Conservation (phyloP, 31 red algal species). For the Odonthalia washingtoniensis region DNA sequence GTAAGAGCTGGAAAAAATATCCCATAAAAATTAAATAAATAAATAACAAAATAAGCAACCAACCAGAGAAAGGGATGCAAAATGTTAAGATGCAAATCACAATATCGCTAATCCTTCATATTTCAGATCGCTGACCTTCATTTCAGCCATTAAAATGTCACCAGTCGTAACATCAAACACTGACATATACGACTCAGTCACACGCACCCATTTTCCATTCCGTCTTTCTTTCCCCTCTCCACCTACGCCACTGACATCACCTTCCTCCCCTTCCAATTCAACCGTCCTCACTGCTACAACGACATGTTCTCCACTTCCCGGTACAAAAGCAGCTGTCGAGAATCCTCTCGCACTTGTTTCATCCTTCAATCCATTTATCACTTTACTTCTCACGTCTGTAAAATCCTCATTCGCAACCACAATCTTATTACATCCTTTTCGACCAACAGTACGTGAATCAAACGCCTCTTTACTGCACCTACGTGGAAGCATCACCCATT, state of each 20-base stretch:
- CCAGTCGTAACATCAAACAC: slow-evolving; percentile 63
- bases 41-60: too few relatives aligned
- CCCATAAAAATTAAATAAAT: too few relatives aligned
- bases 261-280: slow-evolving; percentile 49
- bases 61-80: too few relatives aligned
- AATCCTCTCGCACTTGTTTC: slow-evolving; percentile 63
- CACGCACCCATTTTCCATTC: neutral
- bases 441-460: slow-evolving; percentile 61
- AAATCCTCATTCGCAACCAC: slow-evolving; percentile 71
- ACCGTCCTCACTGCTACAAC: slow-evolving; percentile 72
- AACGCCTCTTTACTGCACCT: slow-evolving; percentile 62
- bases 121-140: slow-evolving; percentile 51
- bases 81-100: too few relatives aligned
- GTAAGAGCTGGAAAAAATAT: too few relatives aligned
- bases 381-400: neutral
- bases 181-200: slow-evolving; percentile 59
- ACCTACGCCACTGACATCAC: too few relatives aligned
- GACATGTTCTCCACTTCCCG: slow-evolving; percentile 65
- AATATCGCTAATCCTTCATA: slow-evolving; percentile 84
- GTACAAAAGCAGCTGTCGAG: slow-evolving; percentile 84
- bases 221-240: too few relatives aligned
- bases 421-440: slow-evolving; percentile 70
- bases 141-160: slow-evolving; percentile 52
- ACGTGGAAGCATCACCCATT: slow-evolving; percentile 86
- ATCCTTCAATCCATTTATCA: slow-evolving; percentile 39